Evolutionary conservation across 805 yeast genomes (phyloP).

Genomic region (Candida ponderosae): DNA sequence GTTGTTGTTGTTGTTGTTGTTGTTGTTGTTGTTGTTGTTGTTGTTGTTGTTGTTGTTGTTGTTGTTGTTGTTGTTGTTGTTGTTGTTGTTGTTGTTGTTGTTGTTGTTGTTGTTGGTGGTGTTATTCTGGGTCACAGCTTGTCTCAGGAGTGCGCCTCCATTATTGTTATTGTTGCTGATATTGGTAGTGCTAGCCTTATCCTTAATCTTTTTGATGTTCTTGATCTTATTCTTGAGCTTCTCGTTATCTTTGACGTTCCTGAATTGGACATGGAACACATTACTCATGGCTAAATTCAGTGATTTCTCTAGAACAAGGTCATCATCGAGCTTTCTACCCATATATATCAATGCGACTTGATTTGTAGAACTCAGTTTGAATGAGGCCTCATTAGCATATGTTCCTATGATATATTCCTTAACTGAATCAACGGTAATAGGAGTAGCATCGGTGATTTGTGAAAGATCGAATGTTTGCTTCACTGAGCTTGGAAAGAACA

Average conservation of each 20-base stretch:
- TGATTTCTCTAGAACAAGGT: not conserved
- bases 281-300: not conserved
- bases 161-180: not conserved
- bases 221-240: no score
- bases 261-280: not conserved
- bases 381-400: not conserved
- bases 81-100: not conserved
- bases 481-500: not conserved
- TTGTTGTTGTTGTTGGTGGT: not conserved
- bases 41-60: not conserved
- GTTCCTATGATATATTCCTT: not conserved
- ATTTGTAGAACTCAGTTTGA: not conserved
- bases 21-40: not conserved
- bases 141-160: not conserved
- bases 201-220: no score
- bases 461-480: not conserved
- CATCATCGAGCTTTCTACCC: not conserved
- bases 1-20: not conserved
- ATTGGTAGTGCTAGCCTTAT: not conserved
- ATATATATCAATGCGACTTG: not conserved
- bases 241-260: not conserved
- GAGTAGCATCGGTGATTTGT: no score
- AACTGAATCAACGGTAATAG: no score
- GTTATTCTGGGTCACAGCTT: no score
- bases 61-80: not conserved